A percentile compares a stretch with the other conserved stretches of the same genome.
These are phyloP conservation scores for Phialophora macrospora DNA, from an alignment of 2,329 filamentous ascomycete genomes.

Conservation along the genomic window DNA sequence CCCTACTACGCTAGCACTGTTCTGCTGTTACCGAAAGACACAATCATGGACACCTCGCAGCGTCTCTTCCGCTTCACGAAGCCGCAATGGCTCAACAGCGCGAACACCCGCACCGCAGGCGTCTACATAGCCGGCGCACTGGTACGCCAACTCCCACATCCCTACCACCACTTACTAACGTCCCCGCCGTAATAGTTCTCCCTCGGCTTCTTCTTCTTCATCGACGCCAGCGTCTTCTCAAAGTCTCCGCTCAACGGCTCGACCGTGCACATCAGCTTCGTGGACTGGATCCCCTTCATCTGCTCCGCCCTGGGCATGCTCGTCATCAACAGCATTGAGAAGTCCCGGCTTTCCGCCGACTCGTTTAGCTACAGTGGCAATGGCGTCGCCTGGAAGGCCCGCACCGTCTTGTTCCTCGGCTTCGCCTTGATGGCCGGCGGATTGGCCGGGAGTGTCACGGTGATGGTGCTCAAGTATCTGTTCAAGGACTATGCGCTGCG, in stretches of 20 bases:
- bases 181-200: constrained; percentile 60
- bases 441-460: constrained; percentile 68
- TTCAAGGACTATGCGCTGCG: constrained; percentile 64
- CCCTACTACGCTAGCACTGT: background rate
- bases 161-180: constrained; percentile 2
- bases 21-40: background rate
- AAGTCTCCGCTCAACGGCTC: constrained; percentile 66
- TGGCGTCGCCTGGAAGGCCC: constrained; percentile 72
- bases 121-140: constrained; percentile 70
- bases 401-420: constrained; percentile 70
- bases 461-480: constrained; percentile 71
- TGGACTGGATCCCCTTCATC: constrained; percentile 74
- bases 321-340: constrained; percentile 74
- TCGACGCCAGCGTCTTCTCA: constrained; percentile 69
- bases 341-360: constrained; percentile 67
- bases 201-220: constrained; percentile 70
- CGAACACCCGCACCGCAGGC: constrained; percentile 66
- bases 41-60: constrained; percentile 43
- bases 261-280: constrained; percentile 68
- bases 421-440: constrained; percentile 72
- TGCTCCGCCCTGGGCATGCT: constrained; percentile 72
- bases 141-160: constrained; percentile 52
- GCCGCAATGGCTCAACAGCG: constrained; percentile 70
- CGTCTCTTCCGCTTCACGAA: constrained; percentile 70
- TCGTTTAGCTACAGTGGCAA: constrained; percentile 68